Conservation (phyloP, 2,329 filamentous ascomycete species). For the Septoria linicola region DNA sequence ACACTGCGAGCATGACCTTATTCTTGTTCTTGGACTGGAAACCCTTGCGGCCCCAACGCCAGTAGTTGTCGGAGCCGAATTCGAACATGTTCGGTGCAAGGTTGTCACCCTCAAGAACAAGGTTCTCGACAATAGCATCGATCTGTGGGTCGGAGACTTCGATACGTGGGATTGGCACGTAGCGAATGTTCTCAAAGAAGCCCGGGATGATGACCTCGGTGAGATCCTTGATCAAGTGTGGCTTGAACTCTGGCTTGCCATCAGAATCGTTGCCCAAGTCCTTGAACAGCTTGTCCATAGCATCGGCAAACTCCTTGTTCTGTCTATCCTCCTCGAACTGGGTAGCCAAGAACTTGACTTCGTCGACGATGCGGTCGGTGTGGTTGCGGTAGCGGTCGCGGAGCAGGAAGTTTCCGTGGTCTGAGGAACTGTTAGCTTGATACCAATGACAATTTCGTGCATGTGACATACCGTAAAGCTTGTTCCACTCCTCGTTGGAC, state of each 20-base stretch:
- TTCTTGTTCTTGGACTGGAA: constrained; percentile 78
- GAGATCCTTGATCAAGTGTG: constrained; percentile 84
- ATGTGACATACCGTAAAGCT: constrained; percentile 57
- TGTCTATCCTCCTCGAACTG: constrained; percentile 87
- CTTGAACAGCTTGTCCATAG: constrained; percentile 80
- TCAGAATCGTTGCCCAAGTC: constrained; percentile 85
- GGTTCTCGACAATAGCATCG: constrained; percentile 88
- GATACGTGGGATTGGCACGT: constrained; percentile 89
- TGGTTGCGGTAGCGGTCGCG: constrained; percentile 84
- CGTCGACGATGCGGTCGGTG: constrained; percentile 81
- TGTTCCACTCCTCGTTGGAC: constrained; percentile 78
- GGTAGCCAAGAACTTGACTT: constrained; percentile 82
- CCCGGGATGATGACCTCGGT: constrained; percentile 81
- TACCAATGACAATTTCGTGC: too few species aligned
- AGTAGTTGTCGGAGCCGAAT: constrained; percentile 87
- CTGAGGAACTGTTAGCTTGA: too few species aligned
- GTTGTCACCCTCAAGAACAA: constrained; percentile 94
- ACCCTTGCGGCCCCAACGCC: constrained; percentile 90
- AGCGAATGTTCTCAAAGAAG: constrained; percentile 79
- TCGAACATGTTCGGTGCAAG: constrained; percentile 91
- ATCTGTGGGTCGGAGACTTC: constrained; percentile 83
- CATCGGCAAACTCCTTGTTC: constrained; percentile 75
- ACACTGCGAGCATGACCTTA: constrained; percentile 78
- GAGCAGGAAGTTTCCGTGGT: constrained; percentile 80
- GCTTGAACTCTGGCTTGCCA: constrained; percentile 88